These are phyloP conservation scores for Camellia oleifera DNA, from an alignment of 179 eudicot species.

Conservation along the genomic window DNA sequence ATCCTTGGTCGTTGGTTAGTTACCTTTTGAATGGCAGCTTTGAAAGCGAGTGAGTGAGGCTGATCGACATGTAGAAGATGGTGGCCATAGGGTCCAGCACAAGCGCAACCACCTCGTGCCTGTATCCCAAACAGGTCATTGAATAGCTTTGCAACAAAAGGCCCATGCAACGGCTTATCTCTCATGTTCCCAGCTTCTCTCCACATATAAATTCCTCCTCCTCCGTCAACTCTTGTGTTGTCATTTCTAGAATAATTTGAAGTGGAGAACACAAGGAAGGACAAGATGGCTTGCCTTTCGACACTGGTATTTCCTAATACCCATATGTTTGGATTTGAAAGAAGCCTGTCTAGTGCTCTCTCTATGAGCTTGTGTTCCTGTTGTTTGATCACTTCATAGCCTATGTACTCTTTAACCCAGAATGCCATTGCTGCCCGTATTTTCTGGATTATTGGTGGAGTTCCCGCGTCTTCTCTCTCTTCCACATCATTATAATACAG, in stretches of 20 bases:
- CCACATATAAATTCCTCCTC: conserved; percentile 13
- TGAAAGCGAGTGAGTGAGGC: conserved; percentile 48
- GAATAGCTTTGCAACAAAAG: conserved; percentile 72
- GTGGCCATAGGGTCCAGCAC: conserved; percentile 92
- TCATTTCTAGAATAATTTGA: neutral
- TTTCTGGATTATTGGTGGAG: conserved; percentile 68
- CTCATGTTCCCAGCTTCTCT: conserved; percentile 16
- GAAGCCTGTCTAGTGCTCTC: conserved; percentile 47
- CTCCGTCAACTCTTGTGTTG: neutral
- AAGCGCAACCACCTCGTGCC: conserved; percentile 85
- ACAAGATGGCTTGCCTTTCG: conserved; percentile 48
- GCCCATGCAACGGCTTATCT: conserved; percentile 67
- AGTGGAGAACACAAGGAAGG: conserved; percentile 46
- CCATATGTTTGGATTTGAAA: conserved; percentile 33
- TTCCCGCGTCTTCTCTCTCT: conserved; percentile 80
- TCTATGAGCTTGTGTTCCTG: conserved; percentile 36
- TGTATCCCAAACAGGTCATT: conserved; percentile 88
- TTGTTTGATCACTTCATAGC: conserved; percentile 39
- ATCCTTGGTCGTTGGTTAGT: neutral
- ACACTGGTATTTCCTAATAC: conserved; percentile 45
- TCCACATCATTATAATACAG: conserved; percentile 50
- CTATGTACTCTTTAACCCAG: conserved; percentile 76
- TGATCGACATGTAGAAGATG: conserved; percentile 50
- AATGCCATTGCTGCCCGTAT: conserved; percentile 71
- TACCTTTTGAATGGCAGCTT: conserved; percentile 59